phyloP scores from a whole-genome alignment of 2,329 filamentous ascomycete genomes.

The Colletotrichum sp. region DNA sequence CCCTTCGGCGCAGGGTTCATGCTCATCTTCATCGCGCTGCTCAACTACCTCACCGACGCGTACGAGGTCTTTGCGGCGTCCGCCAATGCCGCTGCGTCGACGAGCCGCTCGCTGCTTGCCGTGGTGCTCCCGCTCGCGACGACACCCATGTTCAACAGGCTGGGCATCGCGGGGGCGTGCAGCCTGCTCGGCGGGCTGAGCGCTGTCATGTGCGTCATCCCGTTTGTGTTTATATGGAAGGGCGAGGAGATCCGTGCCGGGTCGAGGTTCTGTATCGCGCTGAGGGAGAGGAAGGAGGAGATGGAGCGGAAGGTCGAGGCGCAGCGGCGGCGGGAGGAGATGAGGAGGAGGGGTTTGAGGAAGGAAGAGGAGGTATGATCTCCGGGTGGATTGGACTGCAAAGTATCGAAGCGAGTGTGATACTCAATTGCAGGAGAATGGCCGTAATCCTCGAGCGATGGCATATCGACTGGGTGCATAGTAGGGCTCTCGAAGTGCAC shows the following conservation, averaged over 20 bases:
- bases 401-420: neutral
- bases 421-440: neutral
- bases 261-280: slow-evolving; percentile 66
- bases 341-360: neutral
- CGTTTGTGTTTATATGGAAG: slow-evolving; percentile 60
- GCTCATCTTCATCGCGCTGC: slow-evolving; percentile 67
- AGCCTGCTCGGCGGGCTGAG: slow-evolving; percentile 57
- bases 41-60: slow-evolving; percentile 72
- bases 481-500: neutral
- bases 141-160: slow-evolving; percentile 50
- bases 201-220: slow-evolving; percentile 54
- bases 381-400: neutral
- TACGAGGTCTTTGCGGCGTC: slow-evolving; percentile 64
- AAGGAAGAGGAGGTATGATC: neutral
- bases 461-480: neutral
- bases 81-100: slow-evolving; percentile 25
- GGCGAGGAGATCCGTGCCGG: slow-evolving; percentile 59
- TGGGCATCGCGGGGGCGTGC: slow-evolving; percentile 56
- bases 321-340: slow-evolving; percentile 31
- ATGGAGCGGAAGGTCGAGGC: slow-evolving; percentile 45
- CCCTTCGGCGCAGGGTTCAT: slow-evolving; percentile 67
- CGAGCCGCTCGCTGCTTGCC: slow-evolving; percentile 21
- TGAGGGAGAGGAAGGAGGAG: slow-evolving; percentile 56
- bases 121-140: slow-evolving; percentile 61
- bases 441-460: neutral